Conservation (phyloP, 305 asterid genomes). For the Fraxinus xanthoxyloides region DNA sequence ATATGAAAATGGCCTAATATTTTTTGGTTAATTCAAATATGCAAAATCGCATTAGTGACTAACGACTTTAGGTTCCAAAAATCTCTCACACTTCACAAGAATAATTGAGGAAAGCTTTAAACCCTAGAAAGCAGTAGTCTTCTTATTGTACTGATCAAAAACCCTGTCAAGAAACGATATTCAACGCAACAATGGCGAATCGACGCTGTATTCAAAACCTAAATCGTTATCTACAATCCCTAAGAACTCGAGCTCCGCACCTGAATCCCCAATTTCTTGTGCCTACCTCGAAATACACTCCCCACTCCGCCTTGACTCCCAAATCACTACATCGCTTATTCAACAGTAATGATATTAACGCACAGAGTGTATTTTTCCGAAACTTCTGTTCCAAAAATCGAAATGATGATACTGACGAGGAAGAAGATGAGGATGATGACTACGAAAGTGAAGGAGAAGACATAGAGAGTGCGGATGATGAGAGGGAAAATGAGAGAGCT, state of each 20-base stretch:
- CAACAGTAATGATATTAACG: slow-evolving; percentile 14
- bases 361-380: slow-evolving; percentile 26
- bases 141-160: not conserved
- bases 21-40: not conserved
- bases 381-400: slow-evolving; percentile 34
- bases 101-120: not conserved
- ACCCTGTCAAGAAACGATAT: not conserved
- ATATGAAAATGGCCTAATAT: not conserved
- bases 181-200: slow-evolving; percentile 57
- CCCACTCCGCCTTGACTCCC: slow-evolving; percentile 24
- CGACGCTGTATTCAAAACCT: slow-evolving; percentile 58
- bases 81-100: not conserved
- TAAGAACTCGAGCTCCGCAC: slow-evolving; percentile 26
- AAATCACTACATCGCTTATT: slow-evolving; percentile 13
- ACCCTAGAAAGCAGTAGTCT: not conserved
- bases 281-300: slow-evolving; percentile 22
- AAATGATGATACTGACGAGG: slow-evolving; percentile 27
- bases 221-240: slow-evolving; percentile 39
- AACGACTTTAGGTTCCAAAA: not conserved
- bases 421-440: slow-evolving; percentile 32
- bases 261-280: slow-evolving; percentile 34
- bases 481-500: slow-evolving; percentile 15
- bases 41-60: not conserved
- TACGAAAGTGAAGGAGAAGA: slow-evolving; percentile 32
- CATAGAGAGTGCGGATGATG: slow-evolving; percentile 15